phyloP scores from a whole-genome alignment of 352 stramenopile genomes.

The Globisporangium acanthophoron region DNA sequence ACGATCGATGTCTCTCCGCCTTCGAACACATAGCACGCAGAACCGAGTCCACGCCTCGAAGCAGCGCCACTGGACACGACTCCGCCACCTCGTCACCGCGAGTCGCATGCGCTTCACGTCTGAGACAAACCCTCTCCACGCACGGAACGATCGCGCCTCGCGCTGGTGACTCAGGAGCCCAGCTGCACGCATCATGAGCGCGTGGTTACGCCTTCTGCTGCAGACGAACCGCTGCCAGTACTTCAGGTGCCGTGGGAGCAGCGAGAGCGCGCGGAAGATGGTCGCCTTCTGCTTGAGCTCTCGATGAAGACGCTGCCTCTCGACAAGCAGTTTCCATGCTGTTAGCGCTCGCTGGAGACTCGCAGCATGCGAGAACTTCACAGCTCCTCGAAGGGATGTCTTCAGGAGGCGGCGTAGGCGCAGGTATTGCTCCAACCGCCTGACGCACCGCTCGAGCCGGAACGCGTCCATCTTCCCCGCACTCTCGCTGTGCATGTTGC shows the following conservation, averaged over 20 bases:
- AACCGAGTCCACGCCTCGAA: constrained; percentile 19
- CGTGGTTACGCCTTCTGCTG: constrained; percentile 6
- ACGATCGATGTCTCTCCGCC: constrained; percentile 4
- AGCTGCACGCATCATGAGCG: constrained; percentile 21
- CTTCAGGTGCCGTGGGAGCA: constrained; percentile 28
- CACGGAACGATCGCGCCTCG: constrained; percentile 27
- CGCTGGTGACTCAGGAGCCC: constrained; percentile 26
- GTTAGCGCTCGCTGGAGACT: constrained; percentile 16
- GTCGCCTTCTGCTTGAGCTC: constrained; percentile 28
- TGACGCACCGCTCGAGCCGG: constrained; percentile 14
- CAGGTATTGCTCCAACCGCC: constrained; percentile 17
- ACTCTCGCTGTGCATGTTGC: background rate
- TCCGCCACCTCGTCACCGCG: constrained; percentile 20
- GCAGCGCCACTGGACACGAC: constrained; percentile 8
- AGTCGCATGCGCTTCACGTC: constrained; percentile 9
- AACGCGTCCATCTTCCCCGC: constrained; percentile 5
- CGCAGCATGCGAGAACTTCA: constrained; percentile 8
- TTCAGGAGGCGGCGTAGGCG: constrained; percentile 19
- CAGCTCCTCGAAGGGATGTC: constrained; percentile 13
- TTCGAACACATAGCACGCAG: constrained; percentile 3
- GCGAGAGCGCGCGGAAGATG: constrained; percentile 34
- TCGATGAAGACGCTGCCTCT: constrained; percentile 5
- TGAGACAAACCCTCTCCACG: constrained; percentile 18
- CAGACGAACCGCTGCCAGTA: constrained; percentile 23
- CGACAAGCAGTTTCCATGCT: constrained; percentile 26